Base-by-base conservation (phyloP, 176 grass and related monocot genomes). In the Rhynchospora breviuscula region DNA sequence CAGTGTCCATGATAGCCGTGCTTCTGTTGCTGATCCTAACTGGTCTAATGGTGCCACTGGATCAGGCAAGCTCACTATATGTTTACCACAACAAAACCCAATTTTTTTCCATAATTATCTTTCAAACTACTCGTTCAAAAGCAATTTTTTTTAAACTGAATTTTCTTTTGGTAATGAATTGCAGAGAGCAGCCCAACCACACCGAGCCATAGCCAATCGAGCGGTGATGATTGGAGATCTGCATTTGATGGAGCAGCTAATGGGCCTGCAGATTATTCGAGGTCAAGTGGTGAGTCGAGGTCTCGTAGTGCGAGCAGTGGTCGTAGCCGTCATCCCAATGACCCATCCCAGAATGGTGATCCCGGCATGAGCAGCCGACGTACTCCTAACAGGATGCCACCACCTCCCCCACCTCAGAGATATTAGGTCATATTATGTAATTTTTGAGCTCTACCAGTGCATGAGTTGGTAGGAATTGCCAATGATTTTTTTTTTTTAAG, bases 151-250 rank as follows among this genome's bases (percentile, higher is more conserved):
- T 6, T 29, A 10, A 59, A 18, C 6, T 14, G 17, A 10, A 33
- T 51, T 53, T 9, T 83, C 71, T 1, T 71, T 44, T 71, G 67
- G 67, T 45, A 70, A 45, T 31, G 25, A 54, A 70, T 48, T 81
- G 53, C 86, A 97, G 91, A 94, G 26, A 92, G 82, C 77, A 91
- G 78, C 79, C 91, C 85, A 0, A 86, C 67, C 3, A 82, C 73
- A 56, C 73, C 6, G 14, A 4, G 51, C 73, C 51, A 10, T 52
- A 73, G 47, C 26, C 79, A 78, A n/a, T 80, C 84, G 1, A 62
- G 79, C 18, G 79, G 88, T 45, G 88, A 97, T 8, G 94, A 94
- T 31, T 92, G 94, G 90, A 92, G 87, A 81, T 92, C 90, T 66
- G 91, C 94, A 89, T 97, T 97, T 71, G 83, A 89, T 35, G 79